Base-by-base conservation (phyloP, 2,329 filamentous ascomycete genomes). In the Aureobasidium sp. region DNA sequence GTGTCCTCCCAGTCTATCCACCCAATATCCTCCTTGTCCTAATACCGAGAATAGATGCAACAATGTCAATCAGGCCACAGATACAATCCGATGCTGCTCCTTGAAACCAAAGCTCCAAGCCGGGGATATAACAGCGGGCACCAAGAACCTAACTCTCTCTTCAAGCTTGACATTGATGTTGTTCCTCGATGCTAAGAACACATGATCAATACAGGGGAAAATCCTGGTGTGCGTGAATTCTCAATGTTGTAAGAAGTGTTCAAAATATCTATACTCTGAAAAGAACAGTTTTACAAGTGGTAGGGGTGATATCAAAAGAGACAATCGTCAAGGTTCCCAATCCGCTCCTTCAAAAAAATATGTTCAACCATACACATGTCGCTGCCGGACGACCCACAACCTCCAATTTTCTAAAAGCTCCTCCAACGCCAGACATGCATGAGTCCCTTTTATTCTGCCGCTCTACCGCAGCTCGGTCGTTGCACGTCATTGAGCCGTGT, bases 361-460 rank as follows among this genome's bases (percentile, higher is more conserved):
- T 27, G 26, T n/a, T 48, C 46, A 29, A 29, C 15, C 46, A 29
- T 32, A 55, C n/a, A 41, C 37, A 43, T 26, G n/a, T 32, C 26
- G 15, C 39, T 9, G 4, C 39, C 34, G 7, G 20, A 39, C 32
- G 12, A 43, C 26, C 50, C 34, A 39, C 50, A 9, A 24, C 50
- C 29, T 8, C 27, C 29, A 9, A 12, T 26, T 2, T 36, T 36
- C n/a, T 27, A 32, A n/a, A 53, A 41, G 34, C 36, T 55, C 51
- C 37, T 20, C 37, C 20, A 55, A 55, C 51, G 51, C 51, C 51
- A 43, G 51, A 43, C 37, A 55, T 55, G 51, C 51, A 55, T 41
- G 17, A 20, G 51, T 55, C 51, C 37, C 29, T 55, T 55, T 43
- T 55, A 15, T 52, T 52, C 13, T 27, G 48, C 29, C n/a, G n/a